These are phyloP conservation scores for Blumeria graminis DNA, from an alignment of 2,329 filamentous ascomycete genomes.

Conservation along the genomic window DNA sequence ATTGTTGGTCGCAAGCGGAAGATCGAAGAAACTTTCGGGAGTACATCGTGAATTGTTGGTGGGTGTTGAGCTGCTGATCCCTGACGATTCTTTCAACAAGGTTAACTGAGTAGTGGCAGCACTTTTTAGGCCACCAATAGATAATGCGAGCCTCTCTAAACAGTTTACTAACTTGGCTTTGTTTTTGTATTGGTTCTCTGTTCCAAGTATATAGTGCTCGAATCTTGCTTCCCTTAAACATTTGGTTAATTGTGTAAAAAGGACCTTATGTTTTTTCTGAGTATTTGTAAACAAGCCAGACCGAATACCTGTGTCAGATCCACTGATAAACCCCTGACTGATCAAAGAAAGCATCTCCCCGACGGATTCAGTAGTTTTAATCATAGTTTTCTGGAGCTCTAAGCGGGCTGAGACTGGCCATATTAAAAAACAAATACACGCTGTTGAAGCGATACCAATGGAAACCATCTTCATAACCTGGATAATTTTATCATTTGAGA, in stretches of 20 bases:
- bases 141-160: conserved; percentile 65
- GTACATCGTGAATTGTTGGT: conserved; percentile 2
- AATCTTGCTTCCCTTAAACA: conserved; percentile 68
- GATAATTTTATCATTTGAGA: conserved; percentile 57
- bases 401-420: conserved; percentile 57
- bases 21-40: conserved; percentile 3
- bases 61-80: conserved; percentile 7
- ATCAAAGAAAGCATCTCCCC: conserved; percentile 65
- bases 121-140: conserved; percentile 72
- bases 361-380: conserved; percentile 47
- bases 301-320: conserved; percentile 53
- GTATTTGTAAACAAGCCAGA: conserved; percentile 39
- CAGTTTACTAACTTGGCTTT: conserved; percentile 64
- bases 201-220: conserved; percentile 65
- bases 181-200: conserved; percentile 53
- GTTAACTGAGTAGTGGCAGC: conserved; percentile 76
- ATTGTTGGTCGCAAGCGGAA: conserved; percentile 7
- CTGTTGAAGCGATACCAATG: conserved; percentile 50
- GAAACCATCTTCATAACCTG: conserved; percentile 66
- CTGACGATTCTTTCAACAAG: conserved; percentile 39
- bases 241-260: conserved; percentile 47
- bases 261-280: conserved; percentile 37
- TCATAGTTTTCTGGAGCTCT: conserved; percentile 49
- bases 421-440: conserved; percentile 51
- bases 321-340: conserved; percentile 60